Base-by-base conservation (phyloP, 768 basidiomycete species). In the Lactifluus echinatus region DNA sequence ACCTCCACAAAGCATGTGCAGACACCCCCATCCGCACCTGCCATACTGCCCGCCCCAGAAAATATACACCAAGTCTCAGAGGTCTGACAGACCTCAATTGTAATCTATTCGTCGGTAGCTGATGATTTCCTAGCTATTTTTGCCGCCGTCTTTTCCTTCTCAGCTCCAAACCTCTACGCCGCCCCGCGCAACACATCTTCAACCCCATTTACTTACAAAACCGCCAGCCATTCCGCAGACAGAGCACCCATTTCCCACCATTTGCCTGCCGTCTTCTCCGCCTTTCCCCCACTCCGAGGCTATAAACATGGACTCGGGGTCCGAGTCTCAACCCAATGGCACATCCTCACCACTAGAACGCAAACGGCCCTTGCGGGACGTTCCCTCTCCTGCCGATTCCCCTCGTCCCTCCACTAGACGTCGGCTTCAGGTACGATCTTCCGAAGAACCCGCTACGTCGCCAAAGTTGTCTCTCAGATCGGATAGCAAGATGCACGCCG, bases 111-210 rank as follows among this genome's bases (percentile, higher is more conserved):
- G 4, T 33, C 15, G 19, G 33, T 45, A 19, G 12, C 29, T 50
- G 23, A 49, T 8, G 12, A 23, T 34, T 40, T 37, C 17, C 23
- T 12, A 59, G 56, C 42, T 46, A 11, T 61, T 61, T 53, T 44
- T 61, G 7, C 60, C 60, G 36, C 60, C 60, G 24, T 61, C 60
- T 33, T 61, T 61, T 28, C 60, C 60, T 34, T 59, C 60, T 15
- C 33, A 59, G 28, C 57, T 61, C 37, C 52, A 39, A 11, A 61
- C 60, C 8, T 61, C 60, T 12, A 61, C 60, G 4, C 60, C 60
- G 11, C 60, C 56, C 8, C 33, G 8, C 4, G 4, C 45, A 29
- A 36, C 46, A 29, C 54, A 48, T 26, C 26, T 6, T 39, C 50
- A 19, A 53, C n/a, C n/a, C n/a, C n/a, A n/a, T n/a, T n/a, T n/a